phyloP scores from a whole-genome alignment of 148 eudicot genomes.

The Heliosperma pusillum region DNA sequence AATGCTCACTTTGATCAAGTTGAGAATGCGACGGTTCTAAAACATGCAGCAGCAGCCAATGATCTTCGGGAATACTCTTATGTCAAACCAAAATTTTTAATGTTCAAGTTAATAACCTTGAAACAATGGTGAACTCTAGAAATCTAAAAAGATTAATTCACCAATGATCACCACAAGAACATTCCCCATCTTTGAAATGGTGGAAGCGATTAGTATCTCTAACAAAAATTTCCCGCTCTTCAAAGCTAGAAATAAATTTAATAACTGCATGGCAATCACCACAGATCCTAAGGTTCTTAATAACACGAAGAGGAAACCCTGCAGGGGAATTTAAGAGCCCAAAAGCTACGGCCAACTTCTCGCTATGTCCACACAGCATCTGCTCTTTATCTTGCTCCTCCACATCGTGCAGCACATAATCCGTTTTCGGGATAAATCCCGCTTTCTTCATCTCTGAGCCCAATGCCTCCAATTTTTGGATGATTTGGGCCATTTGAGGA shows the following conservation, averaged over 20 bases:
- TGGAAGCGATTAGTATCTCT: slow-evolving; percentile 83
- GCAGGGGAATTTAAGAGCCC: slow-evolving; percentile 53
- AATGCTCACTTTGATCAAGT: slow-evolving; percentile 1
- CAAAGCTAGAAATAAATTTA: slow-evolving; percentile 54
- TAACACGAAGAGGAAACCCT: slow-evolving; percentile 59
- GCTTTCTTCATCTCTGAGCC: slow-evolving; percentile 53
- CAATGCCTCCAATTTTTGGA: slow-evolving; percentile 42
- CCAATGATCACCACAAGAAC: slow-evolving; percentile 93
- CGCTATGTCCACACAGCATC: slow-evolving; percentile 74
- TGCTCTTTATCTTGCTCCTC: slow-evolving; percentile 83
- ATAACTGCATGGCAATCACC: slow-evolving; percentile 75
- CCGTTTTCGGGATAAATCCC: slow-evolving; percentile 43
- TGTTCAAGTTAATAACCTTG: background rate
- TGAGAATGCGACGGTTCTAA: background rate
- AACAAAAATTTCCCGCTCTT: slow-evolving; percentile 66
- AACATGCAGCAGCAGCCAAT: background rate
- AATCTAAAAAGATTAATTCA: slow-evolving; percentile 26
- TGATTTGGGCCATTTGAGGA: slow-evolving; percentile 52
- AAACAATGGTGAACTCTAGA: background rate
- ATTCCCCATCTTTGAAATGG: slow-evolving; percentile 75
- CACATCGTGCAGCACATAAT: slow-evolving; percentile 70
- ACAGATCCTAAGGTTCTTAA: slow-evolving; percentile 76
- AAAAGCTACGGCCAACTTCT: slow-evolving; percentile 68
- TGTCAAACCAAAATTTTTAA: background rate
- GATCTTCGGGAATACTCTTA: background rate